Base-by-base conservation (phyloP, 2,329 filamentous ascomycete species). In the Neopestalotiopsis sp. region DNA sequence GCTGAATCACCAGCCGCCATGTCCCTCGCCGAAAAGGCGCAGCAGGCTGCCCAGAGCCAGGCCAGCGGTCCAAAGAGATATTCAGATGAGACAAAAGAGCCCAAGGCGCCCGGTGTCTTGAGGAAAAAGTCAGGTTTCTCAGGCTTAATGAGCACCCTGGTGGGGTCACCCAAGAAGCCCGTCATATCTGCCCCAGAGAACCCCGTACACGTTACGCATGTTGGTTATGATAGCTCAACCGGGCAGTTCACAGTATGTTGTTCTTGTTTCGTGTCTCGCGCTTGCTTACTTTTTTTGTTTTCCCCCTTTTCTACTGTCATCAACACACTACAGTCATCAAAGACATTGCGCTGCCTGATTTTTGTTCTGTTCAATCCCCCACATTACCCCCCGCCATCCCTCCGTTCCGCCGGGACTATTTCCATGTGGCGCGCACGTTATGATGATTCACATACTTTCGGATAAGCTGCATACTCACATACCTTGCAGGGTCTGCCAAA, bases 121-220 rank as follows among this genome's bases (percentile, higher is more conserved):
- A 89, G 93, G 76, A 97, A 97, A 84, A 97, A 97, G 84, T 93
- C 92, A 65, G 94, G 93, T 69, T 94, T 97, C 78, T 94, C 93
- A 17, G 93, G 91, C 74, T 94, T 97, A 76, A 91, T 97, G 85
- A 95, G 91, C 79, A 95, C 91, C 78, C 79, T 91, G 70, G 90
- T 97, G 69, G 92, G 93, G 73, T 95, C 94, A 45, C 94, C 93
- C 66, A 93, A 95, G 81, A 94, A 94, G 72, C 94, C 96, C 61
- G 90, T 95, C 80, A 99, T 99, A 76, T 98, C 96, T n/a, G 94
- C 94, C 49, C 96, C 96, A 67, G 95, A 97, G 81, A 98, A 99
- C 76, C 96, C 96, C 63, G 94, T 98, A 70, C 96, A 98, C 82
- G 94, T 99, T 75, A 98, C 95, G 68, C 96, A 99, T 81, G 96